Evolutionary conservation across 2,329 filamentous ascomycete species (phyloP).

Genomic region (Xylaria sp.): DNA sequence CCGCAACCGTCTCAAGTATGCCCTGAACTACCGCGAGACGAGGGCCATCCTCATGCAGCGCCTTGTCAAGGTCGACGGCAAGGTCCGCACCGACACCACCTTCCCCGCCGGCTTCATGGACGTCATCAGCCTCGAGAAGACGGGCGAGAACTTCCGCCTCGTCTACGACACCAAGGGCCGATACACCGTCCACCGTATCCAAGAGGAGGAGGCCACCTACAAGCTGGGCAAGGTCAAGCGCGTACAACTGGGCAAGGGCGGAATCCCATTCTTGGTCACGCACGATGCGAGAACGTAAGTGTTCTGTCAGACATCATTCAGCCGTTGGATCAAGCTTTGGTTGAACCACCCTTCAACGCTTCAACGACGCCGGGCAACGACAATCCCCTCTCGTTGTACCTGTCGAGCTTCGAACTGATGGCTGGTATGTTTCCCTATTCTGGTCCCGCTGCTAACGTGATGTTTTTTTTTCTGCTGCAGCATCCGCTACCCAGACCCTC

Average conservation of each 20-base stretch:
- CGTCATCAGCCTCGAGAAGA: constrained; percentile 99
- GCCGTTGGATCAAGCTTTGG: constrained; percentile 99
- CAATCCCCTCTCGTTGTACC: constrained; percentile 39
- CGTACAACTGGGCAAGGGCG: constrained; percentile 98
- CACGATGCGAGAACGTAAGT: constrained; percentile 99
- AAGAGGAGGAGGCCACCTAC: constrained; percentile 98
- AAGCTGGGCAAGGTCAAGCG: constrained; percentile 99
- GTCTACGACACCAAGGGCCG: constrained; percentile 99
- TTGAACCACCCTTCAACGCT: constrained; percentile 60
- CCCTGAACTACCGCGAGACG: constrained; percentile 97
- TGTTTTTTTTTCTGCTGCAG: constrained; percentile 60
- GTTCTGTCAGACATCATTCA: constrained; percentile 97
- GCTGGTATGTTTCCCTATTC: constrained; percentile 63
- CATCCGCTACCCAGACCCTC: constrained; percentile 98
- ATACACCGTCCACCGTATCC: constrained; percentile 99
- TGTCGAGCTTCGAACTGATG: constrained; percentile 59
- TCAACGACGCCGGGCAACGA: constrained; percentile 16
- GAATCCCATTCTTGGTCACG: constrained; percentile 99
- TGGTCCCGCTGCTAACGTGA: constrained; percentile 54
- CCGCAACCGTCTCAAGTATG: constrained; percentile 97
- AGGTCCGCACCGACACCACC: constrained; percentile 98
- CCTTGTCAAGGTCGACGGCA: constrained; percentile 99
- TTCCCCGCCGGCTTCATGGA: constrained; percentile 99
- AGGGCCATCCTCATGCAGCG: constrained; percentile 99
- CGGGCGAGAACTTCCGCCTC: constrained; percentile 99